These are phyloP conservation scores for Paracamarosporium sp. DNA, from an alignment of 2,329 filamentous ascomycete species.

Conservation along the genomic window DNA sequence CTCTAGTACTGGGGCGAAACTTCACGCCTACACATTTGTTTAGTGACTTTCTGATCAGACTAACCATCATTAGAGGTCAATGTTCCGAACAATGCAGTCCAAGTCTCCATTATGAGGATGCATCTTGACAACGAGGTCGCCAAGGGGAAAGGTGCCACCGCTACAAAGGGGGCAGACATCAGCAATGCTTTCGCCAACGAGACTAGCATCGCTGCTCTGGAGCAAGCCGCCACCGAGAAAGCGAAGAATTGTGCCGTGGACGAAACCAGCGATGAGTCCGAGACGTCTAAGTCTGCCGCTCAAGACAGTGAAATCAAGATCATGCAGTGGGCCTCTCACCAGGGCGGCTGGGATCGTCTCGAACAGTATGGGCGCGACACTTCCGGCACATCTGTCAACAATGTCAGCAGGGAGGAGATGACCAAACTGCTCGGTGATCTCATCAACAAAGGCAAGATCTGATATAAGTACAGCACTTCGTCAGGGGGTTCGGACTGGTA, in stretches of 20 bases:
- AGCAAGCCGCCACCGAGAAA: neutral
- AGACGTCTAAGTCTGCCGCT: neutral
- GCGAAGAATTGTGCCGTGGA: neutral
- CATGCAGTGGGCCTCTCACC: neutral
- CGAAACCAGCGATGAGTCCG: neutral
- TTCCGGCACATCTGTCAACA: neutral
- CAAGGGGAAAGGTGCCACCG: neutral
- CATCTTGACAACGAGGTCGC: constrained; percentile 6
- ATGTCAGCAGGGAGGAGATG: neutral
- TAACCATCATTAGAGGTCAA: neutral
- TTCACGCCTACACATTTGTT: neutral
- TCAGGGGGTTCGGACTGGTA: no score
- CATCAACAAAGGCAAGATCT: neutral
- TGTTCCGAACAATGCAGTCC: neutral
- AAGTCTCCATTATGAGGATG: neutral
- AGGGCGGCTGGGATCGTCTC: neutral
- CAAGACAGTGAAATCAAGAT: neutral
- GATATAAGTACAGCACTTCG: neutral
- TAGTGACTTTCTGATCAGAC: neutral
- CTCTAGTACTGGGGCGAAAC: neutral
- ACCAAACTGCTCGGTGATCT: neutral
- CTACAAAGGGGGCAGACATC: constrained; percentile 1
- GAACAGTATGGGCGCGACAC: neutral
- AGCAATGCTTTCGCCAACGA: neutral
- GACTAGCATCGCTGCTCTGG: neutral